Base-by-base conservation (phyloP, 2,329 filamentous ascomycete species). In the Decorospora gaudefroyi region DNA sequence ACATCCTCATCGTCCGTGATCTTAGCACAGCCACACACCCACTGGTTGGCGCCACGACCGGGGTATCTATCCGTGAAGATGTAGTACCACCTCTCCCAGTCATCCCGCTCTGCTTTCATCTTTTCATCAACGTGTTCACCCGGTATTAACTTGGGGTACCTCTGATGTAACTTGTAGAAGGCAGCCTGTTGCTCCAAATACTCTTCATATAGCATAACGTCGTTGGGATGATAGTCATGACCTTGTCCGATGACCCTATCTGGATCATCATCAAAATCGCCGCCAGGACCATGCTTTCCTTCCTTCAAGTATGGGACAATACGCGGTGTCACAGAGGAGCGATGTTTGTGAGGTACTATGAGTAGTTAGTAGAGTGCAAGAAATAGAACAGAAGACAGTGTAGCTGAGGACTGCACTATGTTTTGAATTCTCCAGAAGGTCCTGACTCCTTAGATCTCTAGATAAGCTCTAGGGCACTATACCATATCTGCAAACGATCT, bases 21-120 rank as follows among this genome's bases (percentile, higher is more conserved):
- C 29, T 48, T 48, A 30, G 45, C 43, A 38, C 63, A 67, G 2
- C 63, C 61, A 42, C 63, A 67, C 6, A 53, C 50, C 62, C 62
- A 67, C 10, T 58, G 34, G 21, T 53, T 35, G 3, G 52, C 22
- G 1, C 10, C 7, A 21, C 46, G 37, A 1, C 63, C 61, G 6
- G 48, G 51, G 22, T 62, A 67, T 37, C 53, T 62, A 2, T 49
- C 9, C 12, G 23, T 23, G 18, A 61, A 62, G 6, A 23, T 17
- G 3, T 2, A 10, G 21, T 55, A 55, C 46, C 53, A 59, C 6
- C 6, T 10, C 31, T 56, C 57, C n/a, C 40, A 30, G 5, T 40
- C 15, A 3, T 43, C 13, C 32, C 48, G 29, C 2, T 25, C 19
- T 10, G 37, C 13, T 29, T 32, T 30, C 1, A 29, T 22, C 6